phyloP scores from a whole-genome alignment of 228 moss, liverwort and hornwort genomes.

The Sphagnum fallax region DNA sequence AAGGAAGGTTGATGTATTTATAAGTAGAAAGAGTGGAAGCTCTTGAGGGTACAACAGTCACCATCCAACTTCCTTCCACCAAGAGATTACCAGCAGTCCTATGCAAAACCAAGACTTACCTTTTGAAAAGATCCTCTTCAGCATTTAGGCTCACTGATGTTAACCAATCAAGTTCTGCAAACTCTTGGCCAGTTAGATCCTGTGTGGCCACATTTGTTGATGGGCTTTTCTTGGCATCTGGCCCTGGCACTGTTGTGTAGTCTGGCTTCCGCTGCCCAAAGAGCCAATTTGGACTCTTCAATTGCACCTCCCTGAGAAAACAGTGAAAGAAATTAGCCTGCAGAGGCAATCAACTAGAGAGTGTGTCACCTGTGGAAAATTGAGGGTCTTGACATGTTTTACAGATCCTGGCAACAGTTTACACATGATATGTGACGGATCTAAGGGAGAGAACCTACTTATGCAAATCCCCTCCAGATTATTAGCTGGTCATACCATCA shows the following conservation, averaged over 20 bases:
- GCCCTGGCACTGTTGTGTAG: constrained; percentile 19
- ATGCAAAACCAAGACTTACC: constrained; percentile 16
- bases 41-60: neutral
- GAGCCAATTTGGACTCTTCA: constrained; percentile 90
- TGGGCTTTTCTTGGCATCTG: constrained; percentile 6
- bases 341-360: constrained; percentile 1
- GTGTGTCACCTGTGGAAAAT: neutral
- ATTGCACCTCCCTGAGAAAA: constrained; percentile 58
- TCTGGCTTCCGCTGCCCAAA: constrained; percentile 68
- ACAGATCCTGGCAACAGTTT: neutral
- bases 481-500: neutral
- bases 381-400: neutral
- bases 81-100: no score
- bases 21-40: neutral
- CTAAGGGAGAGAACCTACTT: neutral
- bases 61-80: constrained; percentile 1
- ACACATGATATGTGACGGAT: neutral
- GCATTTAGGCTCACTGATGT: constrained; percentile 29
- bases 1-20: neutral
- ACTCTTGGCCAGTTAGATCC: constrained; percentile 36
- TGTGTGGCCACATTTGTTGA: constrained; percentile 1
- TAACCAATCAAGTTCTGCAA: constrained; percentile 60
- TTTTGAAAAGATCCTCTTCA: constrained; percentile 38
- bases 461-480: neutral
- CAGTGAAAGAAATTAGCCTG: neutral